Conservation (phyloP, 108 stramenopile genomes). For the Pseudonitzschia pungens region DNA sequence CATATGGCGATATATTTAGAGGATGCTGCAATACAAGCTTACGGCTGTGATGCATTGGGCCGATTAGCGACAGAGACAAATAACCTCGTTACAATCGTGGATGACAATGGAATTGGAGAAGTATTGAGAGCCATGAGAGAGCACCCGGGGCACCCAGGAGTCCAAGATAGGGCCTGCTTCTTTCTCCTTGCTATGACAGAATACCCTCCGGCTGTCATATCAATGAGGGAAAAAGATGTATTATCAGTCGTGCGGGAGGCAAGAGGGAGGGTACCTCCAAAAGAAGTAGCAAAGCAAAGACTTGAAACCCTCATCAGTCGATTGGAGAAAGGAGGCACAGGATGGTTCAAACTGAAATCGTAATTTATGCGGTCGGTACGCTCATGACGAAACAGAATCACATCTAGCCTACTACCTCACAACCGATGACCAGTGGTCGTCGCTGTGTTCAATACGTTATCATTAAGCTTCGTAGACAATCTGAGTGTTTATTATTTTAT, state of each 20-base stretch:
- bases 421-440: too few species aligned
- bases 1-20: constrained; percentile 17
- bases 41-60: constrained; percentile 25
- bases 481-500: too few species aligned
- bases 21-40: constrained; percentile 28
- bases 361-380: background rate
- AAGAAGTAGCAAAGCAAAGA: constrained; percentile 17
- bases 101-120: constrained; percentile 12
- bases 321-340: constrained; percentile 18
- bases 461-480: too few species aligned
- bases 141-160: constrained; percentile 27
- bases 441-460: too few species aligned
- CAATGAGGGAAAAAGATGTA: constrained; percentile 14
- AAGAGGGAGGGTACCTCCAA: constrained; percentile 17
- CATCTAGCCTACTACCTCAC: too few species aligned
- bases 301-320: constrained; percentile 12
- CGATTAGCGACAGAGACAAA: constrained; percentile 20
- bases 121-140: constrained; percentile 21
- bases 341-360: constrained; percentile 14
- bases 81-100: background rate
- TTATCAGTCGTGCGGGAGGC: constrained; percentile 12
- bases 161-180: constrained; percentile 30
- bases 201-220: background rate
- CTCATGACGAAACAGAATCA: background rate
- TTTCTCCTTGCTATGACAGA: constrained; percentile 22